Evolutionary conservation across 768 basidiomycete species (phyloP), one percentile per base, ranked within the genome.

Genomic region (Hypsizygus marmoreus): DNA sequence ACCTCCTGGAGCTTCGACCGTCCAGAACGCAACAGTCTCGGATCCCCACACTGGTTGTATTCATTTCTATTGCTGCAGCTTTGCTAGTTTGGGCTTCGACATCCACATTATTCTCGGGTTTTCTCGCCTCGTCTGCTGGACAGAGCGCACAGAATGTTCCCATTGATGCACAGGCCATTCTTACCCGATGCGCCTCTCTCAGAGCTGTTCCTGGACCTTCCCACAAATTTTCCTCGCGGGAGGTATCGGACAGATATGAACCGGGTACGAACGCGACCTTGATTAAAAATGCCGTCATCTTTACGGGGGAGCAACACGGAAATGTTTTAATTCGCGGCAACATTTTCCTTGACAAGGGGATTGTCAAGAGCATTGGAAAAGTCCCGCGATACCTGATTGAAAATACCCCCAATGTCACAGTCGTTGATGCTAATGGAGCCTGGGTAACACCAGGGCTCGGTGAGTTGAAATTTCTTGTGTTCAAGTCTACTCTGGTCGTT

Each of bases 381-480:
- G 71, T 84, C 51, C 69, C 76, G 44, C 57, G 64, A 17, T 55
- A 62, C 30, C 45, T 70, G 25, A 56, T 72, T 16, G 65, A 68
- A 24, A 59, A 69, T 24, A 62, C 63, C 12, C 51, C 57, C n/a
- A 76, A 85, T 47, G 62, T 83, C 46, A 72, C 69, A 1, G 67
- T 75, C 6, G 64, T 88, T 20, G 76, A 88, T 51, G 86, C 81
- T 3, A 70, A 77, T 31, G 81, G 84, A 9, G 73, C 72, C 28
- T 87, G 83, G 85, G 71, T 86, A 6, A 88, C 84, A 1, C 85
- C 84, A 45, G 82, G 79, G 26, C 72, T 79, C 50, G 73, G 86
- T 86, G 62, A 45, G 64, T 38, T 29, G n/a, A 24, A n/a, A 25
- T 32, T 46, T 43, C 20, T 57, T 37, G 35, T 53, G 54, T 25